Percentiles rank a stretch among this genome's conserved stretches.
Evolutionary conservation across 2,329 filamentous ascomycete species (phyloP).

Genomic region (Aspergillus persii): DNA sequence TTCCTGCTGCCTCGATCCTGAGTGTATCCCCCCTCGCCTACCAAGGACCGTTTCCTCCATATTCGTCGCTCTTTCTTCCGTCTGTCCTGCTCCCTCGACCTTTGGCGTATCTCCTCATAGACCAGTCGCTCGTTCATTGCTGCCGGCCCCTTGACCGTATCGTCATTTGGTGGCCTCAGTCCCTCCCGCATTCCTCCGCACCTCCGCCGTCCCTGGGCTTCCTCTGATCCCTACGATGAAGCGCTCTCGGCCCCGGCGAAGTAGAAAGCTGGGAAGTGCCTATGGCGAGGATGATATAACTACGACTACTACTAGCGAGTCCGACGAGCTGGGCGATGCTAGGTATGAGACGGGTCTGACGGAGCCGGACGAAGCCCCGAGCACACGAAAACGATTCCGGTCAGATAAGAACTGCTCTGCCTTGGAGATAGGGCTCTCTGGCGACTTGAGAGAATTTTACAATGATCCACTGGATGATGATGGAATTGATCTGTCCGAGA

Average conservation of each 20-base stretch:
- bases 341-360: neutral
- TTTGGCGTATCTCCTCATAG: too few species aligned
- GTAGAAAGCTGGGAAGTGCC: neutral
- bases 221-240: neutral
- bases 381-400: too few species aligned
- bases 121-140: too few species aligned
- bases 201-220: neutral
- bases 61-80: neutral
- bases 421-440: too few species aligned
- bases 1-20: too few species aligned
- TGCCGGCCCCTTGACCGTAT: too few species aligned
- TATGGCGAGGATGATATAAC: neutral
- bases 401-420: too few species aligned
- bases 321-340: neutral
- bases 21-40: too few species aligned
- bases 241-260: neutral
- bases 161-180: too few species aligned
- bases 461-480: neutral
- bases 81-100: too few species aligned
- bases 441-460: too few species aligned
- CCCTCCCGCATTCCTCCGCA: too few species aligned
- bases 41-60: neutral
- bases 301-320: neutral
- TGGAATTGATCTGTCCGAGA: neutral
- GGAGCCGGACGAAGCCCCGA: neutral